phyloP scores from a whole-genome alignment of 2,329 filamentous ascomycete genomes.

The Tolypocladium tundrense region DNA sequence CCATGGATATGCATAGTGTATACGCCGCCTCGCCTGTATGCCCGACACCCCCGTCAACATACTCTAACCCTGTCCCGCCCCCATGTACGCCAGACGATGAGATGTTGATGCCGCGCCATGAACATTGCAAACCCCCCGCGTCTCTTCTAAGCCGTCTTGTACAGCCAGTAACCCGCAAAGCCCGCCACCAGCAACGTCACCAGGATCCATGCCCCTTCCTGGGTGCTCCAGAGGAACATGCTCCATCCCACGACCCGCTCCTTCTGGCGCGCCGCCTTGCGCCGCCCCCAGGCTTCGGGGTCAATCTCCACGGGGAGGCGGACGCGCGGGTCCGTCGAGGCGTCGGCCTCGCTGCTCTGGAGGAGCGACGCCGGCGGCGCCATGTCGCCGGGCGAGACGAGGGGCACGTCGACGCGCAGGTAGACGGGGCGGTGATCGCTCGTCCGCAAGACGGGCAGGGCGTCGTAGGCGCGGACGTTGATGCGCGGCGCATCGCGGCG shows the following conservation, averaged over 20 bases:
- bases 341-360: slow-evolving; percentile 2
- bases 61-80: neutral
- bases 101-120: neutral
- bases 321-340: slow-evolving; percentile 29
- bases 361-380: slow-evolving; percentile 16
- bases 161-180: slow-evolving; percentile 35
- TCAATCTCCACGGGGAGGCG: slow-evolving; percentile 42
- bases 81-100: neutral
- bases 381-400: slow-evolving; percentile 34
- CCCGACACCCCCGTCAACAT: neutral
- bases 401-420: slow-evolving; percentile 56
- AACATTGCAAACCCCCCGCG: neutral
- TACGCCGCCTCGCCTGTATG: neutral
- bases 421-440: slow-evolving; percentile 85
- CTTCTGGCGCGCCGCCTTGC: slow-evolving; percentile 32
- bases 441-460: slow-evolving; percentile 67
- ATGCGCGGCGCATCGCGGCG: slow-evolving; percentile 20
- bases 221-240: slow-evolving; percentile 44
- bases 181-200: slow-evolving; percentile 30
- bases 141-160: slow-evolving; percentile 3
- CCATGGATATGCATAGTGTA: too few relatives aligned
- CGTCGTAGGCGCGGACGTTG: slow-evolving; percentile 56
- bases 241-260: slow-evolving; percentile 43
- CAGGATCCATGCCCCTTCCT: slow-evolving; percentile 36
- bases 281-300: slow-evolving; percentile 42